phyloP scores from a whole-genome alignment of 352 stramenopile genomes.

The Aphanomyces stellatus region DNA sequence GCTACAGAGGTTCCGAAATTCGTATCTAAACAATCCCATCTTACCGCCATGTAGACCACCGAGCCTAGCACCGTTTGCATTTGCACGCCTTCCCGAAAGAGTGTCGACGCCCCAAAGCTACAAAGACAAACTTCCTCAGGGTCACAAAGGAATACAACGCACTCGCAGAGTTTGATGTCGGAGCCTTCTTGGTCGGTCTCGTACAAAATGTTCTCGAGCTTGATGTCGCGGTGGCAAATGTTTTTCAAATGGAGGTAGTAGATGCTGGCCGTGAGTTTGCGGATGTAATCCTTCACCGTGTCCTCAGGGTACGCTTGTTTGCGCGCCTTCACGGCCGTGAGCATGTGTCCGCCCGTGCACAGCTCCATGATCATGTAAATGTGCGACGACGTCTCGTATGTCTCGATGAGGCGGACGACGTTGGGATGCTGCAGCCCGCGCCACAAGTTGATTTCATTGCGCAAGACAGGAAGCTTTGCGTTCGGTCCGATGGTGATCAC shows the following conservation, averaged over 20 bases:
- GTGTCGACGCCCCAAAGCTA: conserved; percentile 69
- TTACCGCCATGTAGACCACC: conserved; percentile 77
- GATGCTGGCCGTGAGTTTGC: conserved; percentile 59
- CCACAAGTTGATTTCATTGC: conserved; percentile 70
- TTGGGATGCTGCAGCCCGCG: conserved; percentile 67
- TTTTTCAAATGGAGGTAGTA: conserved; percentile 73
- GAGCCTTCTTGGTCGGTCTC: conserved; percentile 38
- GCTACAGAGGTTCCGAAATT: not conserved
- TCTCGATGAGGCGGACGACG: conserved; percentile 75
- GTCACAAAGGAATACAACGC: conserved; percentile 9
- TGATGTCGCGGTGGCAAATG: conserved; percentile 77
- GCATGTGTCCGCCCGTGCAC: conserved; percentile 32
- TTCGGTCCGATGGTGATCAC: conserved; percentile 48
- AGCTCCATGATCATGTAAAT: conserved; percentile 87
- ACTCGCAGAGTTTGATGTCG: conserved; percentile 78
- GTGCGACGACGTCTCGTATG: conserved; percentile 56
- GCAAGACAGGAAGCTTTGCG: conserved; percentile 57
- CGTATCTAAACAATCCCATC: conserved; percentile 5
- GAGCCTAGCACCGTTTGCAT: conserved; percentile 75
- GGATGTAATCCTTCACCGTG: conserved; percentile 45
- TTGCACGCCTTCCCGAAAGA: conserved; percentile 64
- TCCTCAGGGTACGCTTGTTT: conserved; percentile 45
- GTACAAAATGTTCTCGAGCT: conserved; percentile 79
- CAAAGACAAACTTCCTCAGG: too few relatives aligned
- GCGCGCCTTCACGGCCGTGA: conserved; percentile 11